Evolutionary conservation across 2,329 filamentous ascomycete species (phyloP).

Genomic region (Trichoderma aggressivum): DNA sequence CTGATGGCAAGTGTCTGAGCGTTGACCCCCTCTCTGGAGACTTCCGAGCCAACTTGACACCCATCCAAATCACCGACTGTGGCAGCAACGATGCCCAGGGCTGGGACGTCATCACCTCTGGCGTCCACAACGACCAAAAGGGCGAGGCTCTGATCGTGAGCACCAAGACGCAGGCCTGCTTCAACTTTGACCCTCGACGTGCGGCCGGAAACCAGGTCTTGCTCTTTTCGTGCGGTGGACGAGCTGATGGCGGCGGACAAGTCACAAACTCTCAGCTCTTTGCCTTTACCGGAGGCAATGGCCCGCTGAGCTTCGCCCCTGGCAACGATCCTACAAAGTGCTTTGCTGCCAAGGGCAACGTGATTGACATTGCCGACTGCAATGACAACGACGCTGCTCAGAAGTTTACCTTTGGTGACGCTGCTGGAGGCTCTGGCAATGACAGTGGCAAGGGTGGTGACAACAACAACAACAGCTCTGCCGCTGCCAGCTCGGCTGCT

Average conservation of each 20-base stretch:
- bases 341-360: constrained; percentile 42
- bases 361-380: constrained; percentile 45
- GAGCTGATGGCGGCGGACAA: constrained; percentile 50
- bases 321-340: constrained; percentile 46
- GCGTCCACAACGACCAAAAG: constrained; percentile 48
- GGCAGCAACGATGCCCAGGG: constrained; percentile 41
- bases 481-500: neutral
- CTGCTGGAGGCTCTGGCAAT: constrained; percentile 11
- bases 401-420: constrained; percentile 36
- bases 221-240: constrained; percentile 57
- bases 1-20: constrained; percentile 44
- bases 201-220: constrained; percentile 49
- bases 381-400: constrained; percentile 39
- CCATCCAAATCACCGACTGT: constrained; percentile 44
- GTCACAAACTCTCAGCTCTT: constrained; percentile 54
- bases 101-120: constrained; percentile 49
- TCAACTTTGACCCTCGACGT: constrained; percentile 55
- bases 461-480: neutral
- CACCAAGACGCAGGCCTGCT: constrained; percentile 55
- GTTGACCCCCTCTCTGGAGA: constrained; percentile 47
- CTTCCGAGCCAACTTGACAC: constrained; percentile 46
- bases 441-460: neutral
- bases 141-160: constrained; percentile 52
- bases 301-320: constrained; percentile 44
- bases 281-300: constrained; percentile 40